Evolutionary conservation across 2,329 filamentous ascomycete species (phyloP), one percentile per base, ranked within the genome.

Genomic region (Stagonosporopsis vannaccii): DNA sequence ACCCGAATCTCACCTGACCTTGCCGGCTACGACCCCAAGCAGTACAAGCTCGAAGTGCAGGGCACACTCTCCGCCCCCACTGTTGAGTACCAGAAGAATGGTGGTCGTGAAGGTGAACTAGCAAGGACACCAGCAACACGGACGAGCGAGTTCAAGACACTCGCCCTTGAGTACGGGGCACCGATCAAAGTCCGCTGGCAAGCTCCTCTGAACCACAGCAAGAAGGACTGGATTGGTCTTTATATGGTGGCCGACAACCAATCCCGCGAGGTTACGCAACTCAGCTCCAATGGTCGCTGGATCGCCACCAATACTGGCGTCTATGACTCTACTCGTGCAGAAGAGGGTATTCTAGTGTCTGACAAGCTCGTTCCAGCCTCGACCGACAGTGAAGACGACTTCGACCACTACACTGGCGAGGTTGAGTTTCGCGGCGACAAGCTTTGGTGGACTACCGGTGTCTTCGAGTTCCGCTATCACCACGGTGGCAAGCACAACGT

Each of bases 381-480:
- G 0, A 65, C 76, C 36, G 76, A 77, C 25, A 62, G 78, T 62
- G 79, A 81, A 68, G 80, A 81, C 0, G 80, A 82, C 2, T 83
- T 83, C 3, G 83, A 90, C 54, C 82, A 88, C 62, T 84, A 91
- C 4, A 83, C 85, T 12, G 95, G 95, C 39, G 92, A 97, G 73
- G 88, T 98, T 70, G 77, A 91, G 12, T 98, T 99, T 72, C 82
- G 88, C 9, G 93, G 95, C 43, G 93, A 98, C 79, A 97, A 96
- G 78, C 84, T 97, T 2, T 99, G 92, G 89, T 99, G 95, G 95
- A 96, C 90, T 0, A 90, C 94, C 59, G 95, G 95, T 51, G 90
- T 96, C 3, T 99, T 97, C 71, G 95, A 99, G 72, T 96, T 99
- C 80, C 88, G 95, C 36, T 97, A 97, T 78, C 95, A 99, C 77